Base-by-base conservation (phyloP, 2,329 filamentous ascomycete genomes). In the Aureobasidium mangrovei region DNA sequence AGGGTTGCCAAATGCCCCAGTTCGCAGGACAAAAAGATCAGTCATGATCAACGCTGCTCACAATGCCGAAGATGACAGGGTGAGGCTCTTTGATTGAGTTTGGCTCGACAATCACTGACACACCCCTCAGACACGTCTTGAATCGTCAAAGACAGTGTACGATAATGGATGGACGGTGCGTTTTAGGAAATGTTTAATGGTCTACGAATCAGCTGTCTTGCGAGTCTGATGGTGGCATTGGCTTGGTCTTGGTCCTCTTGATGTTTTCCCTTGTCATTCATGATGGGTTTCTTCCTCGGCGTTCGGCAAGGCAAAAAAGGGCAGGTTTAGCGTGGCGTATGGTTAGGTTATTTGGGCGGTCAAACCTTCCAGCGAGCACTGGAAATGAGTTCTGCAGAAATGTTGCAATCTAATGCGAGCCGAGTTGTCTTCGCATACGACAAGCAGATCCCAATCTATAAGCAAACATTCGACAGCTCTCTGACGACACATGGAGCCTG, bases 31-130 rank as follows among this genome's bases (percentile, higher is more conserved):
- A 73, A 72, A 60, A 67, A 63, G 18, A 67, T 76, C 64, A 72
- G 71, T 61, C 73, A 76, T 62, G 72, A 73, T 51, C 71, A 73
- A 58, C 74, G 73, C 60, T 77, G 74, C 58, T 69, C 71, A 58
- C 62, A 63, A 41, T 76, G 74, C 61, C 71, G 72, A 58, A 69
- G 70, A 60, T 74, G 68, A 68, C 65, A 65, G 28, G 42, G 56
- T 49, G 46, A 55, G 45, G 8, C 28, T 47, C 43, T 38, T 33
- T 29, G 12, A 5, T 10, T 29, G 10, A 32, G 26, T 33, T 40
- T 26, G 10, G 26, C 18, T 39, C 10, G 24, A 42, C 3, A 10
- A 10, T 32, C 40, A 32, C 36, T 41, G 26, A 57, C 29, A 43
- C 6, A 26, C 41, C 29, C 29, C 29, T 40, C 28, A 12, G 2